Base-by-base conservation (phyloP, 495 filamentous ascomycete genomes). In the Lasiosphaeria miniovina region DNA sequence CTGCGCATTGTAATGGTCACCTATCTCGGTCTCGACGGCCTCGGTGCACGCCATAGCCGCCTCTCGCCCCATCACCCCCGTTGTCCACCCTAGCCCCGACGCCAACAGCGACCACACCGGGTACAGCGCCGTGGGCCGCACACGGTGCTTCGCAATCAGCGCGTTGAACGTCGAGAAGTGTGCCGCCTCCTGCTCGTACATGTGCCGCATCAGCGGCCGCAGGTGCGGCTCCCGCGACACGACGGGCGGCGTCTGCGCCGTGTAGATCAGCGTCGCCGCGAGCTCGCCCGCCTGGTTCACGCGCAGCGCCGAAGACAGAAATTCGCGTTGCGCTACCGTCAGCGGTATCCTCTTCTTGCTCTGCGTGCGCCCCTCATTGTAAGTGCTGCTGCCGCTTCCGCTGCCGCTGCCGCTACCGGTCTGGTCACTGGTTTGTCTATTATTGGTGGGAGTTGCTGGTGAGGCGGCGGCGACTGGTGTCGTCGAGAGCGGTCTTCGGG, bases 31-130 rank as follows among this genome's bases (percentile, higher is more conserved):
- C 77, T 98, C 94, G 35, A 98, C 92, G 5, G 94, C 94, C 75
- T 98, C 94, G 10, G 94, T 98, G 69, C 94, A 98, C 31, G 95
- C 94, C 94, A 98, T 98, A 4, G 94, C 92, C 0, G 94, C 93
- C 75, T 98, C 93, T 43, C 89, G 84, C 0, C 95, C 92, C 80
- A 98, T 80, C n/a, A 92, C 71, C 0, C 86, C 94, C 1, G 94
- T 98, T 3, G 83, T 82, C 89, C 95, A 96, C 12, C 94, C 94
- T 3, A 98, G 74, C 3, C 87, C 89, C 0, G 90, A 87, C 10
- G 95, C 90, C 0, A 92, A 85, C 10, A 84, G 79, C n/a, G 85
- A 81, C 94, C 94, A 98, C 6, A 97, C 43, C 1, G 95, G 95
- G 67, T 94, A 96, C 81, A 98, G 89, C 34, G 89, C 90, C 6